Percentiles rank a stretch among this genome's conserved stretches.
Evolutionary conservation across 2,329 filamentous ascomycete genomes (phyloP).

Genomic region (Penicillium olsonii): DNA sequence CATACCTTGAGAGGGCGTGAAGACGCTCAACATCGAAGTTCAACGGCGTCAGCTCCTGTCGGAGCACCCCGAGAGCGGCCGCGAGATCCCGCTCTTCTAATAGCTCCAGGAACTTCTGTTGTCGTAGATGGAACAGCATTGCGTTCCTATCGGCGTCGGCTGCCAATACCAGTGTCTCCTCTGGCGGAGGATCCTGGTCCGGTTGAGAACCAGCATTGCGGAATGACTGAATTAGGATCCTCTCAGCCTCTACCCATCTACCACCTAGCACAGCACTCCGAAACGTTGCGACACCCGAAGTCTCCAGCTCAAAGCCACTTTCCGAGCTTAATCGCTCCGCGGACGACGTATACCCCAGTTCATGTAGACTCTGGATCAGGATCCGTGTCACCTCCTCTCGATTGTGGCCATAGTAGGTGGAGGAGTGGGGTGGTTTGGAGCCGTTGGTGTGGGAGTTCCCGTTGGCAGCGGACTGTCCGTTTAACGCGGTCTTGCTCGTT

Average conservation of each 20-base stretch:
- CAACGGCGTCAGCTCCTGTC: slow-evolving; percentile 83
- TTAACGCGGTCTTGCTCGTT: slow-evolving; percentile 56
- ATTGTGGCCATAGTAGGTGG: slow-evolving; percentile 78
- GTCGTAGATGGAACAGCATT: slow-evolving; percentile 85
- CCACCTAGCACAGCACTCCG: slow-evolving; percentile 77
- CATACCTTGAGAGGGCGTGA: slow-evolving; percentile 75
- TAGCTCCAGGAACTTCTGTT: slow-evolving; percentile 93
- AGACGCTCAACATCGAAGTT: slow-evolving; percentile 75
- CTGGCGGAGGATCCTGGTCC: slow-evolving; percentile 24
- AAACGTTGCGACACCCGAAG: slow-evolving; percentile 81
- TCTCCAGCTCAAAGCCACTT: slow-evolving; percentile 87
- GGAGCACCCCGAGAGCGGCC: slow-evolving; percentile 76
- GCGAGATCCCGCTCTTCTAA: slow-evolving; percentile 74
- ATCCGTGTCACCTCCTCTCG: slow-evolving; percentile 91
- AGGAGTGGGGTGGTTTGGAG: slow-evolving; percentile 33
- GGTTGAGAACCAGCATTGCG: slow-evolving; percentile 45
- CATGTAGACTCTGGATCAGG: slow-evolving; percentile 84
- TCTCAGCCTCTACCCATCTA: slow-evolving; percentile 82
- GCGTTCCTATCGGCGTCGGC: slow-evolving; percentile 72
- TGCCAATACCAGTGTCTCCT: slow-evolving; percentile 69
- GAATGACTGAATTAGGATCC: slow-evolving; percentile 64
- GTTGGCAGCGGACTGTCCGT: slow-evolving; percentile 55
- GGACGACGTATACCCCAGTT: slow-evolving; percentile 81
- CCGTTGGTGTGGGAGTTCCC: slow-evolving; percentile 44
- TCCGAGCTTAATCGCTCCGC: slow-evolving; percentile 74